A percentile compares a stretch with the other conserved stretches of the same genome.
Conservation (phyloP, 208 protist genomes). For the Wallacemonas rigidus region DNA sequence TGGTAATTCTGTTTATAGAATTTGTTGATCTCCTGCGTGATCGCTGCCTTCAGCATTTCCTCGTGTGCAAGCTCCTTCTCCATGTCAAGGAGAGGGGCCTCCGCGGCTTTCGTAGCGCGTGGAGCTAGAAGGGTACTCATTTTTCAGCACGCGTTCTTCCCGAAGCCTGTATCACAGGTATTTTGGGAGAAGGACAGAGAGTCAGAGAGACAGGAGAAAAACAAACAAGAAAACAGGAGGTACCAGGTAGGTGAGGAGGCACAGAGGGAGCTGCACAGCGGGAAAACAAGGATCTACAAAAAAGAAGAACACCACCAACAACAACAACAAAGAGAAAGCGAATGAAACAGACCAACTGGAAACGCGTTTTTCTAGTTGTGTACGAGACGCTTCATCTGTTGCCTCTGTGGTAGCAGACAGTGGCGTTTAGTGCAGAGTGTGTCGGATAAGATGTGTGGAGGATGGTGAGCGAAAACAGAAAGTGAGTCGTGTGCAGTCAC, state of each 20-base stretch:
- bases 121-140: conserved; percentile 6
- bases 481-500: no score
- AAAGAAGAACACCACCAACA: background rate
- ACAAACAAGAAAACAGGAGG: conserved; percentile 22
- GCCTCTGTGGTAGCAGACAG: no score
- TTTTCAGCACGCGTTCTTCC: no score
- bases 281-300: conserved; percentile 7
- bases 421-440: no score
- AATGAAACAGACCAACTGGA: no score
- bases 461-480: no score
- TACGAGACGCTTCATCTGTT: no score
- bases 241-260: background rate
- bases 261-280: conserved; percentile 4
- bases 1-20: conserved; percentile 42
- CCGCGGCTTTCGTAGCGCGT: background rate
- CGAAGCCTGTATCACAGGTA: no score
- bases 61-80: conserved; percentile 50
- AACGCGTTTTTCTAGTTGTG: no score
- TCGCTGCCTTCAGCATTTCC: conserved; percentile 30
- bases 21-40: conserved; percentile 40
- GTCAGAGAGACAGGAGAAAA: background rate
- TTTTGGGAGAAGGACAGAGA: background rate
- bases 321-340: no score
- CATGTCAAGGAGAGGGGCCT: conserved; percentile 14
- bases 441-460: no score